A percentile compares a stretch with the other conserved stretches of the same genome.
These are phyloP conservation scores for Flammula alnicola DNA, from an alignment of 1,284 basidiomycete genomes.

Conservation along the genomic window DNA sequence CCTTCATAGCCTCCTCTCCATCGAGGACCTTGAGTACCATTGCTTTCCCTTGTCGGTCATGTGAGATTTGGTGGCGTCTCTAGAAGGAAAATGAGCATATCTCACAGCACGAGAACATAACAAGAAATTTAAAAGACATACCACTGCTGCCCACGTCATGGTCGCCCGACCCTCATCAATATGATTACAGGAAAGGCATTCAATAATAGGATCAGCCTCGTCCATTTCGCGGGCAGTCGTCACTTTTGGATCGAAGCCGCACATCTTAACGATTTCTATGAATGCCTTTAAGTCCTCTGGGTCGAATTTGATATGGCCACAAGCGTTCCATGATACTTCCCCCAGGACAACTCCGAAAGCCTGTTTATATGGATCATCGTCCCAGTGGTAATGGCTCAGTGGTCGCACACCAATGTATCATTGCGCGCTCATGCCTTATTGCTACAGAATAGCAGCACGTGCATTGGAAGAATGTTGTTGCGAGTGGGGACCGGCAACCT, in stretches of 20 bases:
- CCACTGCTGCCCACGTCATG: conserved; percentile 9
- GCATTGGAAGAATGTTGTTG: conserved; percentile 10
- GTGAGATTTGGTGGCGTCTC: background rate
- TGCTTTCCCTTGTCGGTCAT: background rate
- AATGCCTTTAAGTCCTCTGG: background rate
- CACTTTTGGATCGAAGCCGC: background rate
- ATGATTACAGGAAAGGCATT: conserved; percentile 2
- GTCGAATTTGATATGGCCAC: background rate
- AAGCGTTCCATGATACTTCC: background rate
- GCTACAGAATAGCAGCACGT: background rate
- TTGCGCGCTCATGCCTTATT: background rate
- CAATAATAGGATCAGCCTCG: conserved; percentile 2
- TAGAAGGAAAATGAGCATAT: background rate
- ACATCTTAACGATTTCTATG: background rate
- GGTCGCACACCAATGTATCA: background rate
- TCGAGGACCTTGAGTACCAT: background rate
- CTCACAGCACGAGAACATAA: background rate
- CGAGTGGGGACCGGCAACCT: too few species aligned
- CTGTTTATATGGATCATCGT: too few species aligned
- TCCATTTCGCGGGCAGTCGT: conserved; percentile 4
- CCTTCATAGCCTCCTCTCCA: background rate
- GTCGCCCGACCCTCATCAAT: conserved; percentile 3
- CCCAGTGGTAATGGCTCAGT: too few species aligned
- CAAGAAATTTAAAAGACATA: too few species aligned
- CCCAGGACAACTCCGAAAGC: too few species aligned